phyloP scores from a whole-genome alignment of 805 yeast species.

The Saccharomycopsis sp. region DNA sequence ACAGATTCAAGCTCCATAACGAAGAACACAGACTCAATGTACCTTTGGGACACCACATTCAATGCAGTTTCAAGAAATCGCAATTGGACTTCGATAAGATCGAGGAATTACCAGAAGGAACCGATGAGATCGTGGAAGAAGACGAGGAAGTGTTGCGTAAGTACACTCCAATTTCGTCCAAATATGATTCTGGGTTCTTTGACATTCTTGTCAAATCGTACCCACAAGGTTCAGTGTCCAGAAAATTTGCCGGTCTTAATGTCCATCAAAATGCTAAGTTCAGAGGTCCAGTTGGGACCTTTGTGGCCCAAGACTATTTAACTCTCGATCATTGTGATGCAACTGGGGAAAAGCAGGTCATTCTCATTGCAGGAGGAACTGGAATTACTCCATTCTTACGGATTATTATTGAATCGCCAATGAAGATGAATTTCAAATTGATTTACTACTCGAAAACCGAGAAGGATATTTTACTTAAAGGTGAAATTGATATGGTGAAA shows the following conservation, averaged over 20 bases:
- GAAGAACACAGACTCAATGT: slow-evolving; percentile 56
- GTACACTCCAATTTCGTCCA: slow-evolving; percentile 72
- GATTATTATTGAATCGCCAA: slow-evolving; percentile 62
- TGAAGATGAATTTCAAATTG: slow-evolving; percentile 57
- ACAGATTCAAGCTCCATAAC: slow-evolving; percentile 59
- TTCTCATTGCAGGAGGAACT: slow-evolving; percentile 77
- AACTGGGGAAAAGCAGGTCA: slow-evolving; percentile 57
- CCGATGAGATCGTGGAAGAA: slow-evolving; percentile 31
- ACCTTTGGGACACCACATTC: slow-evolving; percentile 73
- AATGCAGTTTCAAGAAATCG: slow-evolving; percentile 36
- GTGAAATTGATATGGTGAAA: slow-evolving; percentile 66
- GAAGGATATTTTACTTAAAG: slow-evolving; percentile 66
- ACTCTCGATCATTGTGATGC: slow-evolving; percentile 24
- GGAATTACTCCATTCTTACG: slow-evolving; percentile 90
- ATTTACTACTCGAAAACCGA: slow-evolving; percentile 71
- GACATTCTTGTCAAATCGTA: slow-evolving; percentile 75
- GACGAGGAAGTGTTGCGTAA: slow-evolving; percentile 41
- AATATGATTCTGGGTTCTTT: slow-evolving; percentile 64
- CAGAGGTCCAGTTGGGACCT: slow-evolving; percentile 75
- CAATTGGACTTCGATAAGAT: slow-evolving; percentile 23
- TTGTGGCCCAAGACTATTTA: slow-evolving; percentile 39
- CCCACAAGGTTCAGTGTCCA: slow-evolving; percentile 63
- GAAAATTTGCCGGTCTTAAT: slow-evolving; percentile 53
- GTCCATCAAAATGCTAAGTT: slow-evolving; percentile 65
- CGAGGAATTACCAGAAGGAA: slow-evolving; percentile 19